Evolutionary conservation across 306 rosid species (phyloP).

Genomic region (Rubus idaeus): DNA sequence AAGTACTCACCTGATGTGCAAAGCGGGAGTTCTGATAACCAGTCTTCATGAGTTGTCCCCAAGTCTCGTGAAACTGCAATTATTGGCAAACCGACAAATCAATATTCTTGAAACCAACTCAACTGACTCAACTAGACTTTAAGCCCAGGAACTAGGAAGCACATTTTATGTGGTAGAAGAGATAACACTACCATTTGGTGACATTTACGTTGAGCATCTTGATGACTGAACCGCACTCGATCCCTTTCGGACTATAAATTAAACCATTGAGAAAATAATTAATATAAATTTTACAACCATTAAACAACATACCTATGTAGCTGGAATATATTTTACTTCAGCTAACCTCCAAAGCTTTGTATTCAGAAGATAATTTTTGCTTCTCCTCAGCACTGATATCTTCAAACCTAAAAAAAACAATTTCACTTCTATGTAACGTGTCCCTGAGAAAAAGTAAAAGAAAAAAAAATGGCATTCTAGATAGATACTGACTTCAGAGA

Average conservation of each 20-base stretch:
- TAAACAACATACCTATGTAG: not conserved
- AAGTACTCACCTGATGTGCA: conserved; percentile 84
- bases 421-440: conserved; percentile 5
- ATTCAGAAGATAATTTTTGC: conserved; percentile 45
- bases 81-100: conserved; percentile 18
- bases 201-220: conserved; percentile 62
- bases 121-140: not conserved
- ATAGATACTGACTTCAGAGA: conserved; percentile 63
- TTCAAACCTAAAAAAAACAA: conserved; percentile 52
- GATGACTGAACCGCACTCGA: conserved; percentile 67
- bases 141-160: not conserved
- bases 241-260: conserved; percentile 54
- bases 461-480: conserved; percentile 12
- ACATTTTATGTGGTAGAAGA: not conserved
- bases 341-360: conserved; percentile 64
- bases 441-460: not conserved
- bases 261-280: conserved; percentile 16
- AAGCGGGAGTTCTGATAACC: conserved; percentile 98
- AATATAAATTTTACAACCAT: conserved; percentile 8
- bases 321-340: conserved; percentile 5
- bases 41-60: conserved; percentile 99
- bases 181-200: conserved; percentile 65
- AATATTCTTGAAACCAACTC: not conserved
- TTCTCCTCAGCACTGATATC: conserved; percentile 47
- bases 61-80: conserved; percentile 75